Evolutionary conservation across 306 rosid genomes (phyloP), one percentile per base, ranked within the genome.

Genomic region (Benincasa hispida): DNA sequence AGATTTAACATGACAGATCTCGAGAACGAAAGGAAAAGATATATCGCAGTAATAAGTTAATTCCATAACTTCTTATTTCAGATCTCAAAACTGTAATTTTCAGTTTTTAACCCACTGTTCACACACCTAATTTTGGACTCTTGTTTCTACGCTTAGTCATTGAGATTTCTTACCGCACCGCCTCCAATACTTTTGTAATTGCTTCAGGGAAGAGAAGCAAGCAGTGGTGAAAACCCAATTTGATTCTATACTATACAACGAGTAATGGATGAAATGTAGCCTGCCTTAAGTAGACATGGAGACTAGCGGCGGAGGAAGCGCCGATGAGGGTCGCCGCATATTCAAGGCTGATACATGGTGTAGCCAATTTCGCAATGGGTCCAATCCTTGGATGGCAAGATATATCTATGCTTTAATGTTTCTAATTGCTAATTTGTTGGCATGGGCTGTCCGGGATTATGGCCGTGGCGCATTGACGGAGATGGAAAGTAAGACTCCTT

Each of bases 301-400:
- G 55, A 68, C 55, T 10, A 42, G 68, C 47, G 55, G 69, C 45
- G 62, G 62, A 53, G 47, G 47, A 73, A 50, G 61, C 47, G 27
- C 66, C 35, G n/a, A 56, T 22, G 69, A 57, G 55, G 68, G 18
- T 51, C 32, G 78, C 22, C 37, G 66, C 78, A 75, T 37, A 58
- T 75, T 75, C 56, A 54, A 55, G 55, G 55, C 35, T 9, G 78
- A 75, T 41, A 75, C 78, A 56, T 75, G 78, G 66, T 75, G 14
- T 39, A 75, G 78, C 78, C 78, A 75, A 75, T 72, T 95, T 83
- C 80, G 84, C 51, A 92, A 90, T 86, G 91, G 82, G 34, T 90
- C 92, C 2, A 95, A 95, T 91, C 98, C 97, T 13, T 88, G 89
- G 96, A 88, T 95, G 91, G 99, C 99, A 45, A 92, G 99, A 90